Base-by-base conservation (phyloP, 2,329 filamentous ascomycete genomes). In the Aureobasidium sp. region DNA sequence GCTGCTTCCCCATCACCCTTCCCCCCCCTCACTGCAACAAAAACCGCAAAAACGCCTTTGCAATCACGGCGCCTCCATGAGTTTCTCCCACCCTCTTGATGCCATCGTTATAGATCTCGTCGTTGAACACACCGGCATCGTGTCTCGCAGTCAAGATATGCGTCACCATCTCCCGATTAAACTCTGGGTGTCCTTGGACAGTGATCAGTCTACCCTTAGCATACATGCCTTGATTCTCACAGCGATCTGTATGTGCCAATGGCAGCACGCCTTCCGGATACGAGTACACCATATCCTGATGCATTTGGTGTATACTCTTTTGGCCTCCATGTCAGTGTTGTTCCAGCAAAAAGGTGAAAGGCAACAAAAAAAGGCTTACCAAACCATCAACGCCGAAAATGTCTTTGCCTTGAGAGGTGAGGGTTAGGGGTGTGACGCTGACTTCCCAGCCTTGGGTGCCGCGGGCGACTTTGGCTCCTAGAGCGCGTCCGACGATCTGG, bases 101-200 rank as follows among this genome's bases (percentile, higher is more conserved):
- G 29, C 84, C 89, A 67, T 90, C 87, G 62, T 84, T 75, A 67
- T 84, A 93, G 64, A 87, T 74, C 20, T 84, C 84, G 62, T 92
- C 85, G 61, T 80, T 76, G 66, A 96, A 88, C 25, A 94, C 79
- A 0, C 89, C 90, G 52, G 77, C 78, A 31, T 79, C 77, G 70
- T 88, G 84, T 62, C 91, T 81, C 64, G 81, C 76, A 64, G 82
- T 79, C 61, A 93, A 74, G 41, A 95, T 75, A 72, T 90, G 87
- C 20, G 76, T 78, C 68, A 91, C 83, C 66, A 95, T 91, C 17
- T 85, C 81, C 63, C 81, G 79, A 4, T 81, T 88, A 72, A 93
- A 94, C 73, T 96, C 91, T 0, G 91, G 91, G 73, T 96, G 91
- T 6, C 90, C 91, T 77, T 96, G 91, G 1, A 96, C 84, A 0